A percentile compares a stretch with the other conserved stretches of the same genome.
These are phyloP conservation scores for Spinacia oleracea DNA, from an alignment of 179 eudicot genomes.

Conservation along the genomic window DNA sequence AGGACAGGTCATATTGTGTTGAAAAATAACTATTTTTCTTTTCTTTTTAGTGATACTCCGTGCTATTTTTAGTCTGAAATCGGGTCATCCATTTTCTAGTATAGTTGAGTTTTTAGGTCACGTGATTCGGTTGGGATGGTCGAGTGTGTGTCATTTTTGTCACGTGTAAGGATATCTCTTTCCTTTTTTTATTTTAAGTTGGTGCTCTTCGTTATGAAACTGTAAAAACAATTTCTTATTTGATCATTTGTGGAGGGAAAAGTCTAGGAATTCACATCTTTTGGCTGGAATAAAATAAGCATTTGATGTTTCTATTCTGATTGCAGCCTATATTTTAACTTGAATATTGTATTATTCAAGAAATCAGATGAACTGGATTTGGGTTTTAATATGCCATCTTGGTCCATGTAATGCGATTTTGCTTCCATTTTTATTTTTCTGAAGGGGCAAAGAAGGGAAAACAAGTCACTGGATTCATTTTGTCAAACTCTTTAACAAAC, in stretches of 20 bases:
- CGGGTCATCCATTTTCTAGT: not conserved
- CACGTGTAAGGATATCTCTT: not conserved
- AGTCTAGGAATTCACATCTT: conserved; percentile 37
- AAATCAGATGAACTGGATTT: conserved; percentile 50
- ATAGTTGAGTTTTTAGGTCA: not conserved
- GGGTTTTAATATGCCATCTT: conserved; percentile 41
- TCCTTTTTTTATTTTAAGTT: conserved; percentile 26
- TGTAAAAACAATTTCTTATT: conserved; percentile 12
- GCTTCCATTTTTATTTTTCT: conserved; percentile 33
- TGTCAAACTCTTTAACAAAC: conserved; percentile 26
- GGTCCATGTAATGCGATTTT: conserved; percentile 43
- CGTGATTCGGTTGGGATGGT: not conserved
- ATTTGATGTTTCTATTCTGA: conserved; percentile 57
- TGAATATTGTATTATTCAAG: conserved; percentile 35
- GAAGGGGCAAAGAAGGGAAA: conserved; percentile 17
- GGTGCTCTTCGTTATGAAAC: conserved; percentile 26
- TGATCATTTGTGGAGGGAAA: conserved; percentile 29
- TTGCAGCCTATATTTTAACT: conserved; percentile 30
- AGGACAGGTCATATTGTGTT: not conserved
- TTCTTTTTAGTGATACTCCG: not conserved
- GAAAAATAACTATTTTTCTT: not conserved
- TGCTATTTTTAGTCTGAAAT: not conserved
- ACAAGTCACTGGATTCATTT: conserved; percentile 4
- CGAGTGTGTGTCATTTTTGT: not conserved
- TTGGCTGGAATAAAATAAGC: conserved; percentile 35